Base-by-base conservation (phyloP, 306 rosid species). In the Sophora flavescens region DNA sequence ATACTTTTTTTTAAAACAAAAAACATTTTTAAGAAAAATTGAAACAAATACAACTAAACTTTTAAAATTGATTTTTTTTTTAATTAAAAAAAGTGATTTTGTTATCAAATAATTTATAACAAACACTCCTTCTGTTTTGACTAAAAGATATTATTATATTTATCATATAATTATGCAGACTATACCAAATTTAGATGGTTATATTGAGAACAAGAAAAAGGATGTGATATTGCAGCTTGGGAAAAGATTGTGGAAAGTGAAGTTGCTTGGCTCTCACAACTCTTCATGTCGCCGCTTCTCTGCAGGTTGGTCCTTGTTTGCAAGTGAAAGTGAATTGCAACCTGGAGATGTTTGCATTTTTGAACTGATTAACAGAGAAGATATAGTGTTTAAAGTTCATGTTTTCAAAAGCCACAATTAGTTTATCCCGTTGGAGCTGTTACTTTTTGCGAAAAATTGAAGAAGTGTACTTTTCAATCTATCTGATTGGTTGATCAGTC, bases 291-390 rank as follows among this genome's bases (percentile, higher is more conserved):
- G 74, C 1, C 1, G 14, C 5, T 2, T 66, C 6, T 17, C 68
- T 18, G 48, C 38, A 11, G 68, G 80, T 0, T 78, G 80, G 80
- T 0, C 5, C 1, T 3, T 28, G 52, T 82, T 75, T 81, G 35
- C 36, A 13, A 32, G 8, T 0, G 80, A 78, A 67, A 72, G 0
- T 78, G 41, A 63, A 12, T 0, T 82, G 68, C 11, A 8, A 11
- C 15, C 61, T 0, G 79, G 67, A 65, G 82, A 82, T 3, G 71
- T 82, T 65, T 80, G 86, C 35, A 45, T 72, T 0, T 82, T 82
- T 38, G 72, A 82, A 74, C 48, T 78, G 28, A 50, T 72, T 9
- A 72, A 35, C 22, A 56, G 4, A 6, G 3, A 63, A 0, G 56
- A 47, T 57, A 1, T 6, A 9, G 52, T 47, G 44, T 56, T 82